Percentiles rank a stretch among this genome's conserved stretches.
Evolutionary conservation across 345 rosid species (phyloP).

Genomic region (Citrus sp.): DNA sequence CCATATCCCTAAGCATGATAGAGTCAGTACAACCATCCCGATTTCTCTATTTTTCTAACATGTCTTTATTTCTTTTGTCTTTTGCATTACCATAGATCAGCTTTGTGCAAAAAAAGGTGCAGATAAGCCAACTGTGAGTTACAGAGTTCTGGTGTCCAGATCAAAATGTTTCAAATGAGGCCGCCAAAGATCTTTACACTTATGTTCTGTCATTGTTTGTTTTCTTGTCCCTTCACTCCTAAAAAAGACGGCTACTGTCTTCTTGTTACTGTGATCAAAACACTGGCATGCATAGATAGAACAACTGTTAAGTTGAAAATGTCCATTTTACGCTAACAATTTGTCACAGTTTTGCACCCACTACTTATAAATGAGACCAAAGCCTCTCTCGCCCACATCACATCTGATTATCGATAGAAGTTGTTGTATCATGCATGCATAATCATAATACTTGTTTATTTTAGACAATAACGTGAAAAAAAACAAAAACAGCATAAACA

Average conservation of each 20-base stretch:
- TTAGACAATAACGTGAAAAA: not conserved
- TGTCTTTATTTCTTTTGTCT: slow-evolving; percentile 12
- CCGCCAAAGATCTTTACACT: slow-evolving; percentile 18
- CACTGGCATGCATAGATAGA: not conserved
- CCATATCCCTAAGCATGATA: slow-evolving; percentile 43
- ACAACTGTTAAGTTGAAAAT: not conserved
- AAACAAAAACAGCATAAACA: not conserved
- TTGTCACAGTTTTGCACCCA: not conserved
- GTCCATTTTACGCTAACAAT: not conserved
- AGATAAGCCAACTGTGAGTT: slow-evolving; percentile 8
- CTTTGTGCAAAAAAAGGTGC: slow-evolving; percentile 10
- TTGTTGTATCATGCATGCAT: not conserved
- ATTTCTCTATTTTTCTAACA: slow-evolving; percentile 13
- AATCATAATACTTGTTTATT: not conserved
- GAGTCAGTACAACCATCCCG: slow-evolving; percentile 22
- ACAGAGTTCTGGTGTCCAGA: not conserved
- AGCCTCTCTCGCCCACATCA: not conserved
- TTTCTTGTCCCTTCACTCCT: not conserved
- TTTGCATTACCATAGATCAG: not conserved
- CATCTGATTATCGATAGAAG: not conserved
- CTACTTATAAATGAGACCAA: not conserved
- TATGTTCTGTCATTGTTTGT: slow-evolving; percentile 22
- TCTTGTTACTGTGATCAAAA: not conserved
- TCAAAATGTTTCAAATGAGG: not conserved
- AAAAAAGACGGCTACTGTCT: slow-evolving; percentile 22